Evolutionary conservation across 2,329 filamentous ascomycete genomes (phyloP), one percentile per base, ranked within the genome.

Genomic region (Orbilia brochopaga): DNA sequence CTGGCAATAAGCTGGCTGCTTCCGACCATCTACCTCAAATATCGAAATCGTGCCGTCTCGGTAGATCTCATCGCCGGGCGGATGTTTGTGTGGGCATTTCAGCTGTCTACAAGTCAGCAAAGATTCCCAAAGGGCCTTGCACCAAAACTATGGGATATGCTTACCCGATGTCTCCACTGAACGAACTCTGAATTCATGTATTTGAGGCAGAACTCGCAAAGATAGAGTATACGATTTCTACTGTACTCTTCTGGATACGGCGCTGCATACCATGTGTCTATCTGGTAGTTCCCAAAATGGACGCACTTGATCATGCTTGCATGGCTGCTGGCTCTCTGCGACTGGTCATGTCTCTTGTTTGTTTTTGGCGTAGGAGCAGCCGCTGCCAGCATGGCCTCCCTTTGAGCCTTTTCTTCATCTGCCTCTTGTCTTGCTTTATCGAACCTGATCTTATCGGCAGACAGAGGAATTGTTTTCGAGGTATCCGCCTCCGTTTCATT

Each of bases 181-280:
- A 99, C 94, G 77, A 96, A 97, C 79, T 97, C 93, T 17, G 94
- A 97, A 80, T 95, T 96, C 92, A 99, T 97, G 81, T 99, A 99
- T 81, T 97, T 99, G 70, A 99, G 83, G 79, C 94, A 99, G 80
- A 97, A 99, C 79, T 99, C 95, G 83, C 94, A 99, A 74, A 99
- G 97, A 80, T 96, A 97, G n/a, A 99, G 85, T 40, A 96, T 90
- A 30, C 91, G 88, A 78, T 99, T 97, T 74, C 93, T 88, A 79
- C 92, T 97, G 82, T 99, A 99, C 80, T 99, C 94, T 79, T 97
- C 94, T 0, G 94, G 94, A 78, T 99, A 99, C 11, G 94, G 95
- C 42, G 94, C 94, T 30, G 94, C 93, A 80, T 99, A 97, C 92
- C 94, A 97, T 1, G 94, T 99, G 79, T 99, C 94, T 76, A 99